Percentiles rank a stretch among this genome's conserved stretches.
phyloP scores from a whole-genome alignment of 768 basidiomycete genomes.

The Leucogyrophana mollusca region DNA sequence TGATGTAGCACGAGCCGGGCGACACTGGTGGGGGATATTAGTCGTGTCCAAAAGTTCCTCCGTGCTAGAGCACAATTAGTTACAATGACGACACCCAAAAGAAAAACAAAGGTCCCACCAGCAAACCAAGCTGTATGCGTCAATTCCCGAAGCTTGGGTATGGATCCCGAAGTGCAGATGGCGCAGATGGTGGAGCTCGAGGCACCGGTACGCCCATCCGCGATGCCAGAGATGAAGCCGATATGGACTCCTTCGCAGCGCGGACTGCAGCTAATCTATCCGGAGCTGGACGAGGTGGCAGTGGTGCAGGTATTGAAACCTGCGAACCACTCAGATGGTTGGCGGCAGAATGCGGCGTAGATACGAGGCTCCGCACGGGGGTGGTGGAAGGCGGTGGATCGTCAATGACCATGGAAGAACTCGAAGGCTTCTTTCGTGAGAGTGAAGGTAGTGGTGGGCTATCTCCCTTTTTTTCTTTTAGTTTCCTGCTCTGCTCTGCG shows the following conservation, averaged over 20 bases:
- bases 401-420: too few relatives aligned
- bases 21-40: too few relatives aligned
- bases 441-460: neutral
- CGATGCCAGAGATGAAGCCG: slow-evolving; percentile 6
- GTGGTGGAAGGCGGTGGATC: neutral
- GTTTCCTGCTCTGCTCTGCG: slow-evolving; percentile 3
- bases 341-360: neutral
- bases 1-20: too few relatives aligned
- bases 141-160: too few relatives aligned
- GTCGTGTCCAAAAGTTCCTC: too few relatives aligned
- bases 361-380: neutral
- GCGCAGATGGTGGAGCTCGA: too few relatives aligned
- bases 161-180: too few relatives aligned
- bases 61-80: too few relatives aligned
- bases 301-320: slow-evolving; percentile 6
- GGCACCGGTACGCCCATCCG: too few relatives aligned
- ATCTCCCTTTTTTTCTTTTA: slow-evolving; percentile 15
- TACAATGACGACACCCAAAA: too few relatives aligned
- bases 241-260: slow-evolving; percentile 16
- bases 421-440: neutral
- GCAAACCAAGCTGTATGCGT: too few relatives aligned
- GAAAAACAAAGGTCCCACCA: too few relatives aligned
- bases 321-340: neutral
- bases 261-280: slow-evolving; percentile 15
- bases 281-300: slow-evolving; percentile 14